Evolutionary conservation across 148 eudicot species (phyloP).

Genomic region (Euryodendron excelsum): DNA sequence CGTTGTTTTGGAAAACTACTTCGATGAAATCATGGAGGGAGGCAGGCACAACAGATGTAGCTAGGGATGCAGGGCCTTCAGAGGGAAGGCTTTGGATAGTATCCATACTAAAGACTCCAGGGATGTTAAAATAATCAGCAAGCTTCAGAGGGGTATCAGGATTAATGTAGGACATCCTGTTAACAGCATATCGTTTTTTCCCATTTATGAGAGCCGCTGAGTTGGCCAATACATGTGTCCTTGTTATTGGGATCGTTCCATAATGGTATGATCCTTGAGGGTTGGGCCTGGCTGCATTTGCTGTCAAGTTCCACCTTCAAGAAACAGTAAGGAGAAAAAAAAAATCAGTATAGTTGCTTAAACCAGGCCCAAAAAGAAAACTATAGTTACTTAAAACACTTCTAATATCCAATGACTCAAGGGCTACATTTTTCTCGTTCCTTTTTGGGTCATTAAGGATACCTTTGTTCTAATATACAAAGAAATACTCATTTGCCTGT

Average conservation of each 20-base stretch:
- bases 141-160: slow-evolving; percentile 86
- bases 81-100: slow-evolving; percentile 65
- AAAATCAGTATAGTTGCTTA: not conserved
- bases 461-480: too few relatives aligned
- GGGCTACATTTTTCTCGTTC: not conserved
- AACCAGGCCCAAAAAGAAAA: not conserved
- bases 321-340: not conserved
- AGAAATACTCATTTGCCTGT: too few relatives aligned
- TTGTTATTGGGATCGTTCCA: slow-evolving; percentile 57
- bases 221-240: slow-evolving; percentile 60
- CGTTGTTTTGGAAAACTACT: slow-evolving; percentile 79
- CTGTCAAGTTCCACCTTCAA: slow-evolving; percentile 90
- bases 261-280: slow-evolving; percentile 98
- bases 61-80: slow-evolving; percentile 44
- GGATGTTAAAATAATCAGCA: slow-evolving; percentile 83
- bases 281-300: slow-evolving; percentile 98
- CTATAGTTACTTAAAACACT: not conserved
- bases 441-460: not conserved
- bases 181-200: slow-evolving; percentile 79
- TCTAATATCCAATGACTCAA: not conserved
- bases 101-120: slow-evolving; percentile 67
- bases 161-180: slow-evolving; percentile 64
- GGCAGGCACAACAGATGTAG: slow-evolving; percentile 57
- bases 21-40: slow-evolving; percentile 78
- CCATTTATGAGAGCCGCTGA: slow-evolving; percentile 71